Percentiles rank a stretch among this genome's conserved stretches.
Evolutionary conservation across 208 protist species (phyloP).

Genomic region (Crithidia sp.): DNA sequence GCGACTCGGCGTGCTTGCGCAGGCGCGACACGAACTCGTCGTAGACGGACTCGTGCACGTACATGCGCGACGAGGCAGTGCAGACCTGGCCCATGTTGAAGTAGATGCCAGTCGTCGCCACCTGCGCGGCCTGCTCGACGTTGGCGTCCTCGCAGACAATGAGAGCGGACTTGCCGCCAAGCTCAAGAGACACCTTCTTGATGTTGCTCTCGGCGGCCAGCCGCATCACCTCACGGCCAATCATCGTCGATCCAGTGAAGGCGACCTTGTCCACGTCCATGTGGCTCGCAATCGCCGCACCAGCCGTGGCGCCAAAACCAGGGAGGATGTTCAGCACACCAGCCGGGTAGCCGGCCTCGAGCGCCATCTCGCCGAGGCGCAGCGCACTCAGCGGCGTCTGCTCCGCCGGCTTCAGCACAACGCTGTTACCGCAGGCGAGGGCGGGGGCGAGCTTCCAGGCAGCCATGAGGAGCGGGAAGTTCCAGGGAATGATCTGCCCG

Average conservation of each 20-base stretch:
- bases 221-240: conserved; percentile 76
- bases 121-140: conserved; percentile 62
- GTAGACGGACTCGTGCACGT: conserved; percentile 82
- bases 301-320: conserved; percentile 81
- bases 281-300: conserved; percentile 62
- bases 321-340: conserved; percentile 90
- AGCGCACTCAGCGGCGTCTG: conserved; percentile 89
- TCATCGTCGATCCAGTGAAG: conserved; percentile 88
- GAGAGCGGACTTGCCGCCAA: conserved; percentile 92
- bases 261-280: conserved; percentile 90
- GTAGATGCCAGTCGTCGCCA: conserved; percentile 69
- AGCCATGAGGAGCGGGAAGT: conserved; percentile 91
- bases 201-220: conserved; percentile 72
- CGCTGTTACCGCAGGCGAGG: conserved; percentile 83
- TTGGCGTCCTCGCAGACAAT: conserved; percentile 89
- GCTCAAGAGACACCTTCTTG: conserved; percentile 85
- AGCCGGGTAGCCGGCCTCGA: conserved; percentile 84
- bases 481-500: conserved; percentile 91
- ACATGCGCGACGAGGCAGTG: conserved; percentile 85
- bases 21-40: conserved; percentile 79
- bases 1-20: conserved; percentile 51
- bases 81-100: conserved; percentile 89
- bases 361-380: conserved; percentile 71
- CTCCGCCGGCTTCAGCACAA: conserved; percentile 92
- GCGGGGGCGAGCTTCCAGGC: conserved; percentile 89